Evolutionary conservation across 2,329 filamentous ascomycete genomes (phyloP), one percentile per base, ranked within the genome.

Genomic region (Bimuria novae-zelandiae): DNA sequence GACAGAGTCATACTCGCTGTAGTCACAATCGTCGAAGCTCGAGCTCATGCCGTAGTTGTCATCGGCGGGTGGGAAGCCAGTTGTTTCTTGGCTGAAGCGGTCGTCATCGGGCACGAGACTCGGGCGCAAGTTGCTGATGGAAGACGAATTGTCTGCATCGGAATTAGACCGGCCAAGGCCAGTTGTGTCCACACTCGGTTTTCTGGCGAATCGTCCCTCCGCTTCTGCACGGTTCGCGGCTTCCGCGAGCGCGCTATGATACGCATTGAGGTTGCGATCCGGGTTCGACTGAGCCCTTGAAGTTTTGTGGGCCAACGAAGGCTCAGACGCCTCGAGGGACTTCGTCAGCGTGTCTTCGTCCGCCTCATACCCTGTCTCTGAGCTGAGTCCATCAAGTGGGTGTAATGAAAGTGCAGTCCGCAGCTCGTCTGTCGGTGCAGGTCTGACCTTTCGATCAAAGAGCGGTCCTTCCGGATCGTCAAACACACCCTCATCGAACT

Each of bases 181-280:
- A 6, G 16, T 16, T 5, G 33, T 57, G 36, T 70, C 78, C 22
- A 77, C 71, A 61, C 82, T 84, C 27, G 76, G 74, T 23, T 83
- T 81, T 12, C 90, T 82, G 14, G 84, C 79, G 62, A 96, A 93
- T 51, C 89, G 87, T 2, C 90, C 90, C 32, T 87, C 87, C 1
- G 85, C 85, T 19, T 86, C 88, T 5, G 92, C 91, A 67, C 88
- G 82, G 56, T 88, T 87, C 8, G 91, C 89, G 6, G 92, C 93
- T 41, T 89, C 87, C 1, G 90, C 91, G 4, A 97, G 80, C 1
- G 92, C 91, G 47, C 88, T 88, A 68, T 96, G 92, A 65, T 97
- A 93, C 1, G 85, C 88, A 36, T 85, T 85, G 17, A 89, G 76
- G 51, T 82, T 85, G 30, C 81, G 62, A 17, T 61, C 52, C 3